These are phyloP conservation scores for Quercus wislizeni DNA, from an alignment of 306 rosid species.

Conservation along the genomic window DNA sequence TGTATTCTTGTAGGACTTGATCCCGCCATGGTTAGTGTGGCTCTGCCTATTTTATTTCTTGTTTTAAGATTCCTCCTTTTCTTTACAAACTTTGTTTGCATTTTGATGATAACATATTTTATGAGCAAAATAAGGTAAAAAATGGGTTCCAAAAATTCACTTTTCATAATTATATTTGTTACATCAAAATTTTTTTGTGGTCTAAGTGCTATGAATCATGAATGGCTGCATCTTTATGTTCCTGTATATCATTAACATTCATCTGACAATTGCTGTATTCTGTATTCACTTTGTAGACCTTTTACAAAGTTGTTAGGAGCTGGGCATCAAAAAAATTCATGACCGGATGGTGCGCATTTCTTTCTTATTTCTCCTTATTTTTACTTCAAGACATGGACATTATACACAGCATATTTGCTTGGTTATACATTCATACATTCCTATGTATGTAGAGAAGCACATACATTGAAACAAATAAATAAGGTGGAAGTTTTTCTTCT, in stretches of 20 bases:
- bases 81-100: not conserved
- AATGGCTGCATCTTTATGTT: not conserved
- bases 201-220: not conserved
- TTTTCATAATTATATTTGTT: not conserved
- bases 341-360: constrained; percentile 76
- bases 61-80: not conserved
- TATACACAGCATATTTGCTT: not conserved
- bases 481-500: not conserved
- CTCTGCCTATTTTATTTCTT: not conserved
- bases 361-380: constrained; percentile 8
- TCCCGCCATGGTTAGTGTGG: not conserved
- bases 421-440: not conserved
- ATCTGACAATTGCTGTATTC: constrained; percentile 22
- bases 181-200: not conserved
- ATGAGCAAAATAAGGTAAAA: not conserved
- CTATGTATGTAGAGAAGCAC: not conserved
- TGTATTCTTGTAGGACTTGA: not conserved
- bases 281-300: constrained; percentile 55
- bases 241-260: not conserved
- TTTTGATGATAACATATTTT: not conserved
- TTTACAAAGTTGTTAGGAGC: constrained; percentile 75
- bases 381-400: constrained; percentile 4
- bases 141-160: not conserved
- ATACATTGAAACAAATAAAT: not conserved
- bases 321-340: constrained; percentile 91